Base-by-base conservation (phyloP, 306 rosid genomes). In the Cucurbita ficifolia region DNA sequence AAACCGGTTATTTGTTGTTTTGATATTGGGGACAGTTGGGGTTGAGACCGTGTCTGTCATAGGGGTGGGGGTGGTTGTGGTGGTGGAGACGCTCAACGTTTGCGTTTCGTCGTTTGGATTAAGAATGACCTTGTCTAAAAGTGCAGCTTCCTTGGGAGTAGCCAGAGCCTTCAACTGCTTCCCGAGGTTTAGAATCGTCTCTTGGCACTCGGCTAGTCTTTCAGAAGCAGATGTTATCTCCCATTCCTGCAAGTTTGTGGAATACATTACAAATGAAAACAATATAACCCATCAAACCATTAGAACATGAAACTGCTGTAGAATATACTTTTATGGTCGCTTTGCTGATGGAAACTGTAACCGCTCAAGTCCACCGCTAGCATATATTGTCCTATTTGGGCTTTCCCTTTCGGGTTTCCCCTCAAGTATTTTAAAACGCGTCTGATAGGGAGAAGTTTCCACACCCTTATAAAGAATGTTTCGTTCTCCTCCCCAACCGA, bases 151-250 rank as follows among this genome's bases (percentile, higher is more conserved):
- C 78, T 79, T 93, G 70, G 89, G 87, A 22, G 88, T 55, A 75
- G 97, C 88, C 81, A 90, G 56, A 55, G 96, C 92, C 84, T 93
- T 93, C 81, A 93, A 81, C 85, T 93, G 97, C 88, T 87, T 93
- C 45, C 96, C 96, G 8, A 93, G 96, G 85, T 84, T 82, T 58
- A 88, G 80, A 82, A 93, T 90, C 50, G 97, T 90, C 87, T 88
- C 96, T 83, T 93, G 98, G 84, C 98, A 93, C 79, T 93, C 98
- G 5, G 97, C 97, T 82, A 93, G 78, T 83, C 90, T 93, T 81
- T 90, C 97, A 29, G 98, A 87, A 76, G 97, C 98, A 51, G 90
- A 82, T 76, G 92, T 85, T 81, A 90, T 90, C 84, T 90, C 98
- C 94, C 87, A 85, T 29, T 86, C 96, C 98, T 90, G 86, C 79